Conservation (phyloP, 768 basidiomycete genomes). For the Suillus paluster region DNA sequence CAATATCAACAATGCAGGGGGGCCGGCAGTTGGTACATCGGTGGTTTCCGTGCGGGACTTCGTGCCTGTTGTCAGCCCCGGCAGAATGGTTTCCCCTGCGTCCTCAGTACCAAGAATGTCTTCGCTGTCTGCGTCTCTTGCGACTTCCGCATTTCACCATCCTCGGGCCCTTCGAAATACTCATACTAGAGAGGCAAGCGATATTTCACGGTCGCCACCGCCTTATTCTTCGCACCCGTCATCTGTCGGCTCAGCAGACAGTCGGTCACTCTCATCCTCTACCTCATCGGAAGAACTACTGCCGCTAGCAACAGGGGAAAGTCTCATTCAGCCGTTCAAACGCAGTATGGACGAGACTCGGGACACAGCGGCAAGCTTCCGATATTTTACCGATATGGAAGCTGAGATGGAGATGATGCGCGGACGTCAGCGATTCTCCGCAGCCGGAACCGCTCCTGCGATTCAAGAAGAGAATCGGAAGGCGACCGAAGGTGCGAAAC, state of each 20-base stretch:
- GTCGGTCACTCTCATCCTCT: slow-evolving; percentile 21
- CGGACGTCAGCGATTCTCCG: slow-evolving; percentile 22
- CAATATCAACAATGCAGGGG: slow-evolving; percentile 23
- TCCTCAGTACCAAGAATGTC: slow-evolving; percentile 51
- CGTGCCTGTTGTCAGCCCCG: slow-evolving; percentile 48
- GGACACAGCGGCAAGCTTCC: slow-evolving; percentile 52
- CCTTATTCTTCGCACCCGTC: slow-evolving; percentile 40
- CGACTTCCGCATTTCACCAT: slow-evolving; percentile 59
- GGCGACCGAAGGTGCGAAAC: slow-evolving; percentile 13
- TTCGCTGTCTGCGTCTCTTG: slow-evolving; percentile 73
- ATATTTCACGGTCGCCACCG: slow-evolving; percentile 35
- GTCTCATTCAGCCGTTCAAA: slow-evolving; percentile 40
- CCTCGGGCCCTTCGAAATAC: slow-evolving; percentile 39
- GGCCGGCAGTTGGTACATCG: slow-evolving; percentile 34
- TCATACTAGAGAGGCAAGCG: slow-evolving; percentile 17
- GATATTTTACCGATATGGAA: slow-evolving; percentile 49
- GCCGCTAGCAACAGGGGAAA: slow-evolving; percentile 30
- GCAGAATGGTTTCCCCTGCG: slow-evolving; percentile 42
- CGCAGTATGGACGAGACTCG: slow-evolving; percentile 52
- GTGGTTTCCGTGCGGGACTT: slow-evolving; percentile 57
- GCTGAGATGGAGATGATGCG: slow-evolving; percentile 39
- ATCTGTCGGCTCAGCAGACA: slow-evolving; percentile 33
- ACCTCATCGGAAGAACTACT: slow-evolving; percentile 22
- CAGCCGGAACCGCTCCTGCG: slow-evolving; percentile 11
- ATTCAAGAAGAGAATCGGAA: slow-evolving; percentile 15